Percentiles rank a stretch among this genome's conserved stretches.
These are phyloP conservation scores for Eucalyptus brandiana DNA, from an alignment of 345 rosid species.

Conservation along the genomic window DNA sequence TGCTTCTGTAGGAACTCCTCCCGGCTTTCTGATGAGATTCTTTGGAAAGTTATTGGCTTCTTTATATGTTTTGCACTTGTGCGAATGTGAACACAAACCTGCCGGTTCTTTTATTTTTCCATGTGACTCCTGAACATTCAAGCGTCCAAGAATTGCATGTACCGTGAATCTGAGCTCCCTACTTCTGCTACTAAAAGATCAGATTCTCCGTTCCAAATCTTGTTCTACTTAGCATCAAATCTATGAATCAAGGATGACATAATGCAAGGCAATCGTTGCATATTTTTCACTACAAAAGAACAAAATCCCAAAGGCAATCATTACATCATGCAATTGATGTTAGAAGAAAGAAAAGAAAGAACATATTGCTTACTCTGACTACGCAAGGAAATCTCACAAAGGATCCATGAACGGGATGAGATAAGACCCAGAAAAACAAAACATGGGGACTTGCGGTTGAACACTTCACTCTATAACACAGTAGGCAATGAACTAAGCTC, in stretches of 20 bases:
- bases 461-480: neutral
- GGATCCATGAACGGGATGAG: neutral
- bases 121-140: neutral
- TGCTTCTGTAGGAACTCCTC: neutral
- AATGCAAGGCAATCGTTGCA: neutral
- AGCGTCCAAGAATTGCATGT: neutral
- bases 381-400: neutral
- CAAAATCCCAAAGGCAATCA: neutral
- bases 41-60: neutral
- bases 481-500: neutral
- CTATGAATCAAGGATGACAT: neutral
- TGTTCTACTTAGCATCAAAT: neutral
- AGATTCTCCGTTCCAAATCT: neutral
- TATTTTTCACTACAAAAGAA: neutral
- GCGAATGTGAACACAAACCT: neutral
- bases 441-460: neutral
- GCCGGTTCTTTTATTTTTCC: neutral
- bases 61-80: neutral
- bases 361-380: neutral
- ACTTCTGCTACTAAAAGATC: neutral
- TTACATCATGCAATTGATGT: neutral
- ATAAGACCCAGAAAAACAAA: neutral
- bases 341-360: neutral
- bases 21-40: neutral
- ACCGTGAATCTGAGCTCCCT: neutral